Conservation (phyloP, 2,329 filamentous ascomycete species). For the Fusarium nisikadoi region DNA sequence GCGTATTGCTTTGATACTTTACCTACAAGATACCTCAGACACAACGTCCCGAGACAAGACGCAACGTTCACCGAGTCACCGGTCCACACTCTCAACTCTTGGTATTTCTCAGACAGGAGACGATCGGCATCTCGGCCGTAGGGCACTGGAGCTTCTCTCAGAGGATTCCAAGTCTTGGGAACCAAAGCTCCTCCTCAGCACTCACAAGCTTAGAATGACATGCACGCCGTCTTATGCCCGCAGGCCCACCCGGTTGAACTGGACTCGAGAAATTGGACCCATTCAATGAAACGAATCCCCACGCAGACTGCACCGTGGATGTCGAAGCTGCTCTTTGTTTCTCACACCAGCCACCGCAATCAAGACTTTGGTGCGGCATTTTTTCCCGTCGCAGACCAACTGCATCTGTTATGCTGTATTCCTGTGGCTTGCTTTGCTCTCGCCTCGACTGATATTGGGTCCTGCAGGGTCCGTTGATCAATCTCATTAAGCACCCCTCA, state of each 20-base stretch:
- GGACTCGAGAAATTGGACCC: conserved; percentile 4
- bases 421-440: conserved; percentile 24
- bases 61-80: conserved; percentile 30
- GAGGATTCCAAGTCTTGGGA: conserved; percentile 13
- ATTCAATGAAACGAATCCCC: conserved; percentile 8
- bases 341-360: conserved; percentile 18
- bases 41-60: conserved; percentile 14
- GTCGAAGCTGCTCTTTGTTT: conserved; percentile 1
- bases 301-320: conserved; percentile 1
- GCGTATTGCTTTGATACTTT: background rate
- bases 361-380: conserved; percentile 28
- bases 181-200: conserved; percentile 10
- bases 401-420: background rate
- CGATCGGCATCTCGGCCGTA: conserved; percentile 32
- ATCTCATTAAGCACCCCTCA: conserved; percentile 35
- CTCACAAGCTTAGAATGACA: conserved; percentile 29
- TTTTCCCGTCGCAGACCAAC: conserved; percentile 13
- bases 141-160: conserved; percentile 3
- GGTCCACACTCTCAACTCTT: conserved; percentile 26
- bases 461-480: conserved; percentile 42
- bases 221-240: conserved; percentile 31
- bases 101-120: conserved; percentile 29
- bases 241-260: conserved; percentile 18
- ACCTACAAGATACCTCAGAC: background rate
- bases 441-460: conserved; percentile 12